Base-by-base conservation (phyloP, 768 basidiomycete species). In the Scleroderma citrinum region DNA sequence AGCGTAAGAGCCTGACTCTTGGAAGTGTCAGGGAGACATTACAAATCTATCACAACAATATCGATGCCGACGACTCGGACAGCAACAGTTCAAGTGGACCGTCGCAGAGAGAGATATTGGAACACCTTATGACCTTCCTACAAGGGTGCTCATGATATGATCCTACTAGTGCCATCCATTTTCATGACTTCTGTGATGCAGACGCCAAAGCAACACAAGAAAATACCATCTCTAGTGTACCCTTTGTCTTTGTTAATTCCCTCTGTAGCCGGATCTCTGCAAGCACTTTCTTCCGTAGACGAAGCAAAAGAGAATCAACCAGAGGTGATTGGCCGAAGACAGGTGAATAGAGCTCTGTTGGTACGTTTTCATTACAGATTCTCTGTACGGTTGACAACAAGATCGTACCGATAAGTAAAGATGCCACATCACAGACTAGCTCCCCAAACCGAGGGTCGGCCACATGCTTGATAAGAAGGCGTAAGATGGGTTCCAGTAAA, bases 311-410 rank as follows among this genome's bases (percentile, higher is more conserved):
- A 6, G 85, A 75, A 66, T 98, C 96, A 47, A 99, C 87, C 38
- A 93, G 71, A 0, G 93, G 92, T 20, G 93, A 93, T 66, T 95
- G 92, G 2, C 95, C 95, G n/a, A 98, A 71, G 31, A 95, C 85
- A 0, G 90, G 79, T 2, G 78, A 74, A 66, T 99, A 99, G 79
- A 96, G 86, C 45, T 97, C 95, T 98, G 60, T 16, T 14, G 32
- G 47, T 21, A 37, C 46, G 52, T 44, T 16, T 13, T 24, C 55
- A 37, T 55, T 48, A 55, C 29, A 35, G 24, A 19, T 50, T 29
- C 19, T 32, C 19, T 23, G 30, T 19, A 23, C 20, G 43, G 8
- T 47, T 44, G 34, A 23, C 14, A 34, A 17, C 41, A 30, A 29
- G 54, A 43, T 62, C 87, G 50, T 48, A 95, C 94, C 94, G 47